These are phyloP conservation scores for Mentha longifolia DNA, from an alignment of 257 asterid genomes.

Conservation along the genomic window DNA sequence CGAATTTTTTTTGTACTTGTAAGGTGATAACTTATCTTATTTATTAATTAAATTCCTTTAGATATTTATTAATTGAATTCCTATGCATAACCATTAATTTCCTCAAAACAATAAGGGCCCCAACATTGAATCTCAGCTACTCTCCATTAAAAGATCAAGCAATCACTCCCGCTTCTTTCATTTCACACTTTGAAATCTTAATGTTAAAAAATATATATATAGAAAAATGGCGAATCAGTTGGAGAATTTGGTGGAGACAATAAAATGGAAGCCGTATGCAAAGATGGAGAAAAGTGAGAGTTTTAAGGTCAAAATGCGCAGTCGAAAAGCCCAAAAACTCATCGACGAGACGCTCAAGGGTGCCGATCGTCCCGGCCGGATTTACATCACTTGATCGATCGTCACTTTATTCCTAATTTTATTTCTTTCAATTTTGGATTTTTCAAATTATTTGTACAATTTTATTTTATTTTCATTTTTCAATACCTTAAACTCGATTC, in stretches of 20 bases:
- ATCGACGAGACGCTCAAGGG: slow-evolving; percentile 77
- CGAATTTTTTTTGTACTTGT: not conserved
- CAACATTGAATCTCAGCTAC: slow-evolving; percentile 6
- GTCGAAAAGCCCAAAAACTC: slow-evolving; percentile 72
- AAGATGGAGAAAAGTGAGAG: slow-evolving; percentile 90
- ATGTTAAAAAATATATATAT: too few relatives aligned
- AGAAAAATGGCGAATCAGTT: slow-evolving; percentile 61
- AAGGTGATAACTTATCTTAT: not conserved
- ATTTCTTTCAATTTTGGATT: not conserved
- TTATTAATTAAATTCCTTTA: not conserved
- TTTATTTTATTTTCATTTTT: not conserved
- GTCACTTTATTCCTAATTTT: not conserved
- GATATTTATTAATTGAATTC: too few relatives aligned
- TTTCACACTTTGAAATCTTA: not conserved
- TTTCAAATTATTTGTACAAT: not conserved
- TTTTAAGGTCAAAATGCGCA: slow-evolving; percentile 77
- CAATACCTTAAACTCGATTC: too few relatives aligned
- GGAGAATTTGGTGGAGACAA: slow-evolving; percentile 69
- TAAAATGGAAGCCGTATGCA: slow-evolving; percentile 78
- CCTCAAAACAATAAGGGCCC: slow-evolving; percentile 19
- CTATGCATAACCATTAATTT: not conserved
- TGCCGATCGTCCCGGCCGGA: slow-evolving; percentile 79
- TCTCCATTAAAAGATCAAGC: not conserved
- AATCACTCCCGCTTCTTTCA: not conserved
- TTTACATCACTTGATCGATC: not conserved